phyloP scores from a whole-genome alignment of 2,329 filamentous ascomycete species.

The Calonectria naviculata region DNA sequence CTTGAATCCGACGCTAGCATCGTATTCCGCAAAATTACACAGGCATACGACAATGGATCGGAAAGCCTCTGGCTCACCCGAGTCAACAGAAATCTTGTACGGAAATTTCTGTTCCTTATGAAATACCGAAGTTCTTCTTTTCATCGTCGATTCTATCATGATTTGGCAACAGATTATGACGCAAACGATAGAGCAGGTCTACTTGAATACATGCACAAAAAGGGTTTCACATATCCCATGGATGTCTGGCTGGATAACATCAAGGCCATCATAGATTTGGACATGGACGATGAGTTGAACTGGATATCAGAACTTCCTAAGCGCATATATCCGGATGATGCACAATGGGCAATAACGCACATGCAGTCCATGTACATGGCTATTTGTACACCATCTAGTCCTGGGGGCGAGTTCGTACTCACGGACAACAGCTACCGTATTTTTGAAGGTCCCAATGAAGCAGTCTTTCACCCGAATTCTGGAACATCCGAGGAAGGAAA shows the following conservation, averaged over 20 bases:
- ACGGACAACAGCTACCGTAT: conserved; percentile 38
- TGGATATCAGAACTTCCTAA: conserved; percentile 31
- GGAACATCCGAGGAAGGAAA: conserved; percentile 11
- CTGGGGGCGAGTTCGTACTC: conserved; percentile 34
- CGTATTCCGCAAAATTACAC: conserved; percentile 42
- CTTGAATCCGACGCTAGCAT: conserved; percentile 35
- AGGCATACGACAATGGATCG: not conserved
- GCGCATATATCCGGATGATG: conserved; percentile 38
- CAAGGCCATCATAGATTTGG: conserved; percentile 38
- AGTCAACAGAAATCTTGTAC: conserved; percentile 47
- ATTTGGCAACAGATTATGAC: conserved; percentile 46
- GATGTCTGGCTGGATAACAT: conserved; percentile 45
- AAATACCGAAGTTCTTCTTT: conserved; percentile 54
- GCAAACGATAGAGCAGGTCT: conserved; percentile 35
- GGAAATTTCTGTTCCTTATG: conserved; percentile 59
- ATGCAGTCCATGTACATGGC: conserved; percentile 40
- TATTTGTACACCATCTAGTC: conserved; percentile 39
- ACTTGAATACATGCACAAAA: conserved; percentile 37
- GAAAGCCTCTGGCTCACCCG: conserved; percentile 43
- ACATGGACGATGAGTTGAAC: conserved; percentile 38
- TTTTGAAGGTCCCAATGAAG: conserved; percentile 40
- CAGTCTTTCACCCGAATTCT: conserved; percentile 20
- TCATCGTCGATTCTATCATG: conserved; percentile 48
- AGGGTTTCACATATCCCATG: conserved; percentile 33
- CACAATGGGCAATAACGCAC: conserved; percentile 38